Evolutionary conservation across 2,329 filamentous ascomycete species (phyloP).

Genomic region (Aureobasidium lini): DNA sequence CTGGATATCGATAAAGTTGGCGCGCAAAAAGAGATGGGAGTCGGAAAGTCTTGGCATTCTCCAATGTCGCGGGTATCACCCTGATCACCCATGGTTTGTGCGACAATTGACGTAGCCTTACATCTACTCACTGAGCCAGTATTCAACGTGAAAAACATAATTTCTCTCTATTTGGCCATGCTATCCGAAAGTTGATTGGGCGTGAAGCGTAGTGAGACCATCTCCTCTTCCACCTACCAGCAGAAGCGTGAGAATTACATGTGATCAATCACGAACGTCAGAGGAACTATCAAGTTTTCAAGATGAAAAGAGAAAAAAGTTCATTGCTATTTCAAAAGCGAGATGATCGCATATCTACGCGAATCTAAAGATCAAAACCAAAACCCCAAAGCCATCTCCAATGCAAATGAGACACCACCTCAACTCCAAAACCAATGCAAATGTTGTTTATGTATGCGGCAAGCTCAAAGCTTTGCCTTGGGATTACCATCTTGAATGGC

Average conservation of each 20-base stretch:
- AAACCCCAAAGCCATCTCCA: background rate
- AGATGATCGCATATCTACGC: background rate
- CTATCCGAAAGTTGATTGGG: too few species aligned
- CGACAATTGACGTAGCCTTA: too few species aligned
- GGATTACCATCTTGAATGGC: slow-evolving; percentile 55
- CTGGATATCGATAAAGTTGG: background rate
- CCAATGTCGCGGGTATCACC: background rate
- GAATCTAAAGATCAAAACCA: background rate
- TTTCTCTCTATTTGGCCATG: too few species aligned
- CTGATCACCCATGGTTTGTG: background rate
- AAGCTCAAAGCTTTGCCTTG: slow-evolving; percentile 13
- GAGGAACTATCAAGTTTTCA: too few species aligned
- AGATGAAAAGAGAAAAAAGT: too few species aligned
- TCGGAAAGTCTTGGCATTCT: background rate
- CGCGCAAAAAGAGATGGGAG: background rate
- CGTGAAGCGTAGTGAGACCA: too few species aligned
- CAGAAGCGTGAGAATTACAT: too few species aligned
- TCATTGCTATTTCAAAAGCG: background rate
- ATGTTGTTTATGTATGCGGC: background rate
- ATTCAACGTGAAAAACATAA: too few species aligned
- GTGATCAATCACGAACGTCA: too few species aligned
- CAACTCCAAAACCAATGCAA: slow-evolving; percentile 1
- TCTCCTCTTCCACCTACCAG: too few species aligned
- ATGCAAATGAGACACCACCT: background rate
- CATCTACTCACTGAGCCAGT: too few species aligned